Evolutionary conservation across 805 yeast species (phyloP), one percentile per base, ranked within the genome.

Genomic region (Pichia cabralensis): DNA sequence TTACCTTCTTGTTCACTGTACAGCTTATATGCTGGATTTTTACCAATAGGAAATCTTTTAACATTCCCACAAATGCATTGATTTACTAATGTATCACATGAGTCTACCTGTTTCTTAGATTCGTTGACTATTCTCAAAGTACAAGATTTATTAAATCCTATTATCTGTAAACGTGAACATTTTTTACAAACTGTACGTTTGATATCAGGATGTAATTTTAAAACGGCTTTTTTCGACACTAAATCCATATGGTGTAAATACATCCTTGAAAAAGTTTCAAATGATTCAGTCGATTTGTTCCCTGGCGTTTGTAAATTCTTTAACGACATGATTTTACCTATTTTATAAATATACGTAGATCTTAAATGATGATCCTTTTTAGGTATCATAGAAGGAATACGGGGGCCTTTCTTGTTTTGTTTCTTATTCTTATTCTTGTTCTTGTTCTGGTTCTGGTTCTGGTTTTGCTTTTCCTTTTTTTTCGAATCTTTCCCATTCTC

Each of bases 141-240:
- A 32, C 67, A 47, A 14, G 67, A 64, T 13, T 16, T 14, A 14
- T 24, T 24, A 5, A 61, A 33, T 0, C 76, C 79, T 1, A 79
- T 74, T 1, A 72, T 47, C 40, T 69, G 57, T 8, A 69, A 40
- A 8, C 74, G 52, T 29, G 68, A 56, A 53, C 95, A 85, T 24
- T 57, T 58, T 46, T 82, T 83, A 55, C 95, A 85, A 12, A 77
- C 49, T 0, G 69, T 63, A 44, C 94, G 62, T 53, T 85, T 85
- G 9, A 84, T 43, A 23, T 58, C 55, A 1, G 88, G 86, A 30
- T 80, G 67, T 20, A 80, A 50, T 41, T 78, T 70, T 15, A 77
- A 50, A 13, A 81, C 88, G 2, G 76, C 69, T 47, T 77, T 80
- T 49, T 79, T 77, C 8, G 83, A 69, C 8, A 82, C 78, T 8